Evolutionary conservation across 805 yeast species (phyloP).

Genomic region (Brettanomyces naardenensis): DNA sequence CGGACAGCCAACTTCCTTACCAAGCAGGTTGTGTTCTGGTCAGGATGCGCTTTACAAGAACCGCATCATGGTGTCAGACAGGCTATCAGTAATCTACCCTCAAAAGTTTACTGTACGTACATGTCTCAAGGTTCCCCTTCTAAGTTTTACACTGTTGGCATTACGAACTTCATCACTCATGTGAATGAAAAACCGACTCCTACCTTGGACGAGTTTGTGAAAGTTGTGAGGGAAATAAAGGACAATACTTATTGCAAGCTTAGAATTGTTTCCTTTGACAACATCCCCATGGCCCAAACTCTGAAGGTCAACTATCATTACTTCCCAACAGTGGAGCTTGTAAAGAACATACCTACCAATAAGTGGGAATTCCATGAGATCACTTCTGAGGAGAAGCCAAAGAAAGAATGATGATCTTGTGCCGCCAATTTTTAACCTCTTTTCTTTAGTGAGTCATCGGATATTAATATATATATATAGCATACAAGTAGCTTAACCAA

Average conservation of each 20-base stretch:
- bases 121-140: slow-evolving; percentile 83
- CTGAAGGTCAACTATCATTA: slow-evolving; percentile 84
- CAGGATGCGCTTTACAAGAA: slow-evolving; percentile 74
- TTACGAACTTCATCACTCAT: slow-evolving; percentile 83
- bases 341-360: slow-evolving; percentile 35
- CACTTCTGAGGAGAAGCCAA: slow-evolving; percentile 32
- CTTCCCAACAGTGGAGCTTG: slow-evolving; percentile 65
- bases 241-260: slow-evolving; percentile 77
- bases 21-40: slow-evolving; percentile 66
- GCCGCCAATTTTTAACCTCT: not conserved
- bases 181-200: slow-evolving; percentile 72
- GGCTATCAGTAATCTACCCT: slow-evolving; percentile 67
- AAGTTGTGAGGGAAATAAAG: slow-evolving; percentile 59
- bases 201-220: slow-evolving; percentile 58
- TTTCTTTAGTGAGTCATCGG: not conserved
- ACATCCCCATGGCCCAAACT: slow-evolving; percentile 79
- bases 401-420: slow-evolving; percentile 7
- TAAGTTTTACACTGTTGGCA: slow-evolving; percentile 66
- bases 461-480: not conserved
- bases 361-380: slow-evolving; percentile 40
- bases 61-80: slow-evolving; percentile 95
- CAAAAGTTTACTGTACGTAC: slow-evolving; percentile 74
- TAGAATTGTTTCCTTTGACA: slow-evolving; percentile 77
- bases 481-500: too few relatives aligned
- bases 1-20: slow-evolving; percentile 53